phyloP scores from a whole-genome alignment of 2,329 filamentous ascomycete genomes.

The Xylariaceae sp. region DNA sequence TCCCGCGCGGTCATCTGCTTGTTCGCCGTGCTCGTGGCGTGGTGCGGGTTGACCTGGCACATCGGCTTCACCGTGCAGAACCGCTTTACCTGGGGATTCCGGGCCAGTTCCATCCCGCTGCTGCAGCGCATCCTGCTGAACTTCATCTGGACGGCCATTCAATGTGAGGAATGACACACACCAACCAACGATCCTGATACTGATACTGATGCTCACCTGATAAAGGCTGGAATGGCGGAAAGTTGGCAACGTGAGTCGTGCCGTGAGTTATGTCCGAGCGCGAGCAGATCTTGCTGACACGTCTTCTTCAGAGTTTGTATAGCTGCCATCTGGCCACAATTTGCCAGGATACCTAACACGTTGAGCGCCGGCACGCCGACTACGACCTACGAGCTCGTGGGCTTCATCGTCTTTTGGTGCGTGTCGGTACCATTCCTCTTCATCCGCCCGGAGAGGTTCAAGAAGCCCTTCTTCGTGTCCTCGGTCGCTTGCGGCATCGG shows the following conservation, averaged over 20 bases:
- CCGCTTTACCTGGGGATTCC: slow-evolving; percentile 39
- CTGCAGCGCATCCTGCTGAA: slow-evolving; percentile 37
- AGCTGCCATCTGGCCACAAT: slow-evolving; percentile 37
- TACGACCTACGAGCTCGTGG: slow-evolving; percentile 36
- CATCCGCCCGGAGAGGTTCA: slow-evolving; percentile 40
- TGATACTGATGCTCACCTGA: no score
- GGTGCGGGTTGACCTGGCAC: slow-evolving; percentile 39
- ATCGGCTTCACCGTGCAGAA: slow-evolving; percentile 41
- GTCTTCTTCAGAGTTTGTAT: slow-evolving; percentile 24
- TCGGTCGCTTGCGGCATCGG: slow-evolving; percentile 33
- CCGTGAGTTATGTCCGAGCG: neutral
- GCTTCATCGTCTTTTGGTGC: slow-evolving; percentile 42
- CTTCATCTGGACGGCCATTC: slow-evolving; percentile 40
- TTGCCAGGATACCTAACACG: slow-evolving; percentile 35
- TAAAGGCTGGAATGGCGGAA: slow-evolving; percentile 26
- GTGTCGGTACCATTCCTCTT: slow-evolving; percentile 39
- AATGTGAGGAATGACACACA: no score
- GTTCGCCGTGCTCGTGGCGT: slow-evolving; percentile 35
- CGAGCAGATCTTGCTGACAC: neutral
- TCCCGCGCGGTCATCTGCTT: slow-evolving; percentile 32
- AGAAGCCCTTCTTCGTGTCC: slow-evolving; percentile 34
- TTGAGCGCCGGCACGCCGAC: slow-evolving; percentile 29
- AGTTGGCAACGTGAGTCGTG: slow-evolving; percentile 12
- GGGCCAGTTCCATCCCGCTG: slow-evolving; percentile 39
- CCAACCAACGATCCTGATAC: no score